phyloP scores from a whole-genome alignment of 2,329 filamentous ascomycete species.

The Aspergillus jensenii region DNA sequence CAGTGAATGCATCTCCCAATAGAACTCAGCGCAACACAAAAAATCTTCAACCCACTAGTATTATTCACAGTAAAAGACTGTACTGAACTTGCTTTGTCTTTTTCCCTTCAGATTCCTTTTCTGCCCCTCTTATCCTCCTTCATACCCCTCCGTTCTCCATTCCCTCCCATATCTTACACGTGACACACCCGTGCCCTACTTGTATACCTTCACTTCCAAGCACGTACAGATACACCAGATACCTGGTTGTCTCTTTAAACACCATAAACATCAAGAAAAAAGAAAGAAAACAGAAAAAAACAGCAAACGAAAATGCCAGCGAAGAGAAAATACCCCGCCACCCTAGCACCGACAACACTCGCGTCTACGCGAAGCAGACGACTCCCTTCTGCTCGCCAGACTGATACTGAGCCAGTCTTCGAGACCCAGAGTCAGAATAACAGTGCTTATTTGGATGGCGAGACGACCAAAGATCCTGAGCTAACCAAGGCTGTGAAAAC shows the following conservation, averaged over 20 bases:
- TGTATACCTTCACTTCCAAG: conserved; percentile 4
- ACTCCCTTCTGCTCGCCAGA: neutral
- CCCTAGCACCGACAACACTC: neutral
- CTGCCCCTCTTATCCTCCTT: neutral
- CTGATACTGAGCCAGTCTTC: neutral
- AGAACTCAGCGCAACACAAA: neutral
- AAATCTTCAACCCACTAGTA: neutral
- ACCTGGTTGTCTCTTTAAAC: neutral
- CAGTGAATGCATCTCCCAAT: neutral
- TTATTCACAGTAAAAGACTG: neutral
- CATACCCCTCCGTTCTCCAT: neutral
- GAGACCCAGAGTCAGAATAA: neutral
- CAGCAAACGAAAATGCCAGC: neutral
- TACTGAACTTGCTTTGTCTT: neutral
- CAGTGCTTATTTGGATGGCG: neutral
- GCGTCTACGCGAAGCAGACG: neutral
- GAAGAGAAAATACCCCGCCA: neutral
- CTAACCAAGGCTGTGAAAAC: neutral
- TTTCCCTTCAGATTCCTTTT: neutral
- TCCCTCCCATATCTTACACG: conserved; percentile 8
- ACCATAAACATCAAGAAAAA: neutral
- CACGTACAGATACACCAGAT: neutral
- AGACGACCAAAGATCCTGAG: neutral
- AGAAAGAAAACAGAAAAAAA: too few species aligned
- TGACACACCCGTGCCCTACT: conserved; percentile 12